phyloP scores from a whole-genome alignment of 495 filamentous ascomycete species.

The Neurospora intermedia region DNA sequence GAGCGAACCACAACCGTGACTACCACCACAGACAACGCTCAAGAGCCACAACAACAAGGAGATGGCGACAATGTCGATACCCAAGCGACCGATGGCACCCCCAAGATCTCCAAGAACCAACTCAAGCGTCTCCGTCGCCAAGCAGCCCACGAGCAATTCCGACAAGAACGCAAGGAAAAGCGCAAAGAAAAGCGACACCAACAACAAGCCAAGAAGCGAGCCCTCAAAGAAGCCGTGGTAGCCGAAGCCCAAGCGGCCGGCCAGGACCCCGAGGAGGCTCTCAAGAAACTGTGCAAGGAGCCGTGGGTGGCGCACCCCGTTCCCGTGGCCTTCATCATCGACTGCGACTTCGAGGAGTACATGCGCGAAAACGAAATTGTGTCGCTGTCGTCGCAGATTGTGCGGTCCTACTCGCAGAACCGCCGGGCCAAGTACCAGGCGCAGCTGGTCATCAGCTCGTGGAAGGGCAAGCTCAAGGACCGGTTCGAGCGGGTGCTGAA shows the following conservation, averaged over 20 bases:
- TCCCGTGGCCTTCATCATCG: constrained; percentile 71
- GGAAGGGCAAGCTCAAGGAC: constrained; percentile 61
- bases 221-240: constrained; percentile 27
- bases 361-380: constrained; percentile 78
- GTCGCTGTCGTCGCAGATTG: constrained; percentile 73
- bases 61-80: neutral
- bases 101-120: constrained; percentile 65
- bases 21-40: neutral
- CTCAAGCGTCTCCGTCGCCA: constrained; percentile 59
- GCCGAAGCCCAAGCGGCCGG: constrained; percentile 33
- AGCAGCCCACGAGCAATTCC: constrained; percentile 56
- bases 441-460: constrained; percentile 65
- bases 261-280: constrained; percentile 18
- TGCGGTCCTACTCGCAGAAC: constrained; percentile 82
- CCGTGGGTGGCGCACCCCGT: constrained; percentile 33
- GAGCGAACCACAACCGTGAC: neutral
- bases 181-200: constrained; percentile 62
- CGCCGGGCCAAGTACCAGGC: constrained; percentile 49
- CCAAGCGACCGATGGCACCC: constrained; percentile 4
- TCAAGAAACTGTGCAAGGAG: constrained; percentile 10
- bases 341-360: constrained; percentile 84
- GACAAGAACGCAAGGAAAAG: constrained; percentile 55
- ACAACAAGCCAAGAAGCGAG: constrained; percentile 48
- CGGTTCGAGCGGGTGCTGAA: constrained; percentile 65
- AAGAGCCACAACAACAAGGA: neutral